Conservation (phyloP, 768 basidiomycete species). For the Lyophyllum semitale region DNA sequence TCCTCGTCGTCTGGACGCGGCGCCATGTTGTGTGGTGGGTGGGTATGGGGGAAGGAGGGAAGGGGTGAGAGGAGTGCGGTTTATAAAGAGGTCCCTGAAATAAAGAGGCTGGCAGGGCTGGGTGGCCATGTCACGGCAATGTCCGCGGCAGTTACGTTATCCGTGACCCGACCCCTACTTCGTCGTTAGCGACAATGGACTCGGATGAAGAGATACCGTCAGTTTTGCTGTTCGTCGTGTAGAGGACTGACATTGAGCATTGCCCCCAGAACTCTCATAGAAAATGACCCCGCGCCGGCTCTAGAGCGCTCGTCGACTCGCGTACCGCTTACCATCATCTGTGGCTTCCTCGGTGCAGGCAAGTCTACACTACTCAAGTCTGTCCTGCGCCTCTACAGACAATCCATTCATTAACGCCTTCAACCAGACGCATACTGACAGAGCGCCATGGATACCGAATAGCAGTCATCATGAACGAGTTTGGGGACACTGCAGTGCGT, state of each 20-base stretch:
- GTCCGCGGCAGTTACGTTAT: conserved; percentile 12
- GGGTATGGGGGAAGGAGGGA: background rate
- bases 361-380: conserved; percentile 91
- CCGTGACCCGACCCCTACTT: background rate
- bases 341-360: conserved; percentile 92
- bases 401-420: background rate
- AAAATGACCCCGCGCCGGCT: conserved; percentile 15
- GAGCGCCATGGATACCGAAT: conserved; percentile 94
- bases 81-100: background rate
- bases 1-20: conserved; percentile 34
- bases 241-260: conserved; percentile 1
- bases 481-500: conserved; percentile 90
- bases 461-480: conserved; percentile 98
- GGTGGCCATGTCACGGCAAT: too few relatives aligned
- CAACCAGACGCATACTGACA: conserved; percentile 79
- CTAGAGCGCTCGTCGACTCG: conserved; percentile 14
- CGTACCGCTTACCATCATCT: conserved; percentile 92
- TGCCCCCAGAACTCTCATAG: conserved; percentile 26
- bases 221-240: background rate
- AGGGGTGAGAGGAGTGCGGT: background rate
- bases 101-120: too few relatives aligned
- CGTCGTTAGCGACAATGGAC: conserved; percentile 36
- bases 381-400: conserved; percentile 19
- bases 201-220: conserved; percentile 65
- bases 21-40: background rate